Evolutionary conservation across 2,329 filamentous ascomycete species (phyloP), one percentile per base, ranked within the genome.

Genomic region (Parastagonospora avenae): DNA sequence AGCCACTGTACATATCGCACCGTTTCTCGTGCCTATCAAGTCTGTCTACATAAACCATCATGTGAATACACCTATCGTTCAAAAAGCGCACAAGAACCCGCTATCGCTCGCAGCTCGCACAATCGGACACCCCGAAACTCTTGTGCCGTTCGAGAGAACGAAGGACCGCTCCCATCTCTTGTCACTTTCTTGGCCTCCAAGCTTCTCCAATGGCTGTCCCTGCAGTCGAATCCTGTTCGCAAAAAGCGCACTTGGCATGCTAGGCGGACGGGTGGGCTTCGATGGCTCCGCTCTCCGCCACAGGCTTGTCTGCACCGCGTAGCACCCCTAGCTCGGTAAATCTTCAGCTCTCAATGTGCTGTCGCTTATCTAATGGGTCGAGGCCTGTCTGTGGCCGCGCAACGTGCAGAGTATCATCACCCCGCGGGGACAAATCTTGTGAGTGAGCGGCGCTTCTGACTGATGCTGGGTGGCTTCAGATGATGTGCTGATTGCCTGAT

Each of bases 291-390:
- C 60, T 39, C 48, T 46, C 52, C 58, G 59, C 56, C 58, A 63
- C 57, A 62, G 60, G 60, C 64, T 68, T 69, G 61, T 66, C 52
- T 66, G 39, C 41, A 53, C 54, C 27, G 52, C 48, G 55, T 46
- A 52, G 40, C 45, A 27, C 42, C 28, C 33, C 41, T 50, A 52
- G 54, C 49, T 54, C 42, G 29, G 16, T 6, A 4, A 6, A 33
- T 31, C 15, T 31, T 5, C 30, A 28, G 41, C 10, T n/a, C 7
- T 19, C 41, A 19, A 14, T 14, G 14, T 3, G n/a, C 9, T 24
- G 19, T 24, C 19, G 19, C 19, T 24, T 24, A 24, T 24, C 19
- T 24, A 24, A 5, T 24, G 19, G 19, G 19, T 24, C 19, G 19
- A 24, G 19, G 19, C 19, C 19, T 24, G 19, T 24, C 19, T 24